These are phyloP conservation scores for Thecaphora thlaspeos DNA, from an alignment of 1,284 basidiomycete genomes.

Conservation along the genomic window DNA sequence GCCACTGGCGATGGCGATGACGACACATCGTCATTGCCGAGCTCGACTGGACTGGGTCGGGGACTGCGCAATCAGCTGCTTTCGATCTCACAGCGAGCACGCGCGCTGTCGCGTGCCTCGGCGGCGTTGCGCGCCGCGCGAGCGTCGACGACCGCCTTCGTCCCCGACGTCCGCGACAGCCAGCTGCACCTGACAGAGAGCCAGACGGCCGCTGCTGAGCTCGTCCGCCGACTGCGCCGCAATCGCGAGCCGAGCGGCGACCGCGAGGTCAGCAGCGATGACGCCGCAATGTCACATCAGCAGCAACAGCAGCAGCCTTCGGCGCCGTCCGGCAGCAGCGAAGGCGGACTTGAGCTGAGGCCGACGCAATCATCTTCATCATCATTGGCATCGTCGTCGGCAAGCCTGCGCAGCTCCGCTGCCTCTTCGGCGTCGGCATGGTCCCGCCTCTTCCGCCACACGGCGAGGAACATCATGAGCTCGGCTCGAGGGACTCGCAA, in stretches of 20 bases:
- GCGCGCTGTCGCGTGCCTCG: neutral
- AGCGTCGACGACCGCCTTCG: neutral
- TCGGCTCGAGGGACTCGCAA: neutral
- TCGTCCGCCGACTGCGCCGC: neutral
- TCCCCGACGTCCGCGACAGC: no score
- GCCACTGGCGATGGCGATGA: neutral
- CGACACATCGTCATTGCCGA: neutral
- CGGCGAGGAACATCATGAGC: neutral
- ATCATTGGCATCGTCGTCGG: neutral
- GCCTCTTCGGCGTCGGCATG: neutral
- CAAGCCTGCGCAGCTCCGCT: no score
- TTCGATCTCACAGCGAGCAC: slow-evolving; percentile 15
- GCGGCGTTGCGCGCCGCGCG: no score
- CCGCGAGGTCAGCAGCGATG: neutral
- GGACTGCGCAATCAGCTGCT: slow-evolving; percentile 27
- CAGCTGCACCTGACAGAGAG: neutral
- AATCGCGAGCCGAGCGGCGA: no score
- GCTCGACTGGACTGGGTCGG: slow-evolving; percentile 8
- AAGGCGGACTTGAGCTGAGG: no score
- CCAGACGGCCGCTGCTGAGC: neutral
- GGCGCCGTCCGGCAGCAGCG: neutral
- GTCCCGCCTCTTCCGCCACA: slow-evolving; percentile 20
- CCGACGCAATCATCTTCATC: no score
- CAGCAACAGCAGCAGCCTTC: no score
- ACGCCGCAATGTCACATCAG: no score